A percentile compares a stretch with the other conserved stretches of the same genome.
These are phyloP conservation scores for Trichoderma sp. DNA, from an alignment of 2,329 filamentous ascomycete species.

Conservation along the genomic window DNA sequence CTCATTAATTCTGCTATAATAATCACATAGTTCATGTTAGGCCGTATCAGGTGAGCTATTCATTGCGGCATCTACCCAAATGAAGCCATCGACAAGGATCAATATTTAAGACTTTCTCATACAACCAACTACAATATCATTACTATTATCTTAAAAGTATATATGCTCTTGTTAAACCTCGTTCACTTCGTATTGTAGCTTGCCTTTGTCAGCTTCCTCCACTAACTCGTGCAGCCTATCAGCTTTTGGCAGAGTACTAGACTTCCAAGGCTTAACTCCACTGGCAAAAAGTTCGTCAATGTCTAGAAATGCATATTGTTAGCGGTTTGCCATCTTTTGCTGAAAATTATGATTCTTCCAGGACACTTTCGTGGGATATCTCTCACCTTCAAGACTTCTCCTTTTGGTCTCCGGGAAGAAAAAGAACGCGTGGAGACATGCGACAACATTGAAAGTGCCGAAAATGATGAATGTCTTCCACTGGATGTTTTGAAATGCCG, in stretches of 20 bases:
- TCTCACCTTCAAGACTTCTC: neutral
- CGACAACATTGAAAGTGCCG: neutral
- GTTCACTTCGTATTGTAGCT: neutral
- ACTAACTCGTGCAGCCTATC: neutral
- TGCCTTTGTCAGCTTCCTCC: neutral
- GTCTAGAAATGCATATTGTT: neutral
- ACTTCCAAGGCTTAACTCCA: conserved; percentile 6
- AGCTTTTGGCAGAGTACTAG: neutral
- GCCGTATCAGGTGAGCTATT: neutral
- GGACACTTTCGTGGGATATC: neutral
- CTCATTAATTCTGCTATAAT: neutral
- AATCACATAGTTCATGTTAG: neutral
- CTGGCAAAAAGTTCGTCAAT: neutral
- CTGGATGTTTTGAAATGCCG: neutral
- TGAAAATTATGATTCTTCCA: neutral
- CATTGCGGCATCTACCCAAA: neutral
- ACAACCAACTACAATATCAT: neutral
- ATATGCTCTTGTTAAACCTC: neutral
- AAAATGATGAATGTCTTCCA: neutral
- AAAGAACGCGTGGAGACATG: neutral
- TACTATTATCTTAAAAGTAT: neutral
- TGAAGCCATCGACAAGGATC: neutral
- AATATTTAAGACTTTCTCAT: neutral
- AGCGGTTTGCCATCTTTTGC: neutral
- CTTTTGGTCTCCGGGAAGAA: neutral